These are phyloP conservation scores for Nitzschia putrida DNA, from an alignment of 108 stramenopile genomes.

Conservation along the genomic window DNA sequence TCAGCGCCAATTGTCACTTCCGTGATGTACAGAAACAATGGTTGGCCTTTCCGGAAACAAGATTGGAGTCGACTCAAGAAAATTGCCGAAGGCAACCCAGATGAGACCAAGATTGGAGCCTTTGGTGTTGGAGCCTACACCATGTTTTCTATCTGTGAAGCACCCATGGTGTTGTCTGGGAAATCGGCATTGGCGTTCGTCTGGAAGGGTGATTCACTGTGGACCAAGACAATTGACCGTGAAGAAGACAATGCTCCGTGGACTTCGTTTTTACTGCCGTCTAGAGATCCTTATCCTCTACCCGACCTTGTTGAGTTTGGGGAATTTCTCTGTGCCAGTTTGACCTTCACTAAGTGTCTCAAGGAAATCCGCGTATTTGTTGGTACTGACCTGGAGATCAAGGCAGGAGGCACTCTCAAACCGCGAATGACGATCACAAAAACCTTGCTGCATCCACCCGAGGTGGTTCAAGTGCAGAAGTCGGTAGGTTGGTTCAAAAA, in stretches of 20 bases:
- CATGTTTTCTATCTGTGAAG: slow-evolving; percentile 85
- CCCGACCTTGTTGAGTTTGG: slow-evolving; percentile 72
- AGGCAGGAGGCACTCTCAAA: neutral
- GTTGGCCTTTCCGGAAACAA: slow-evolving; percentile 72
- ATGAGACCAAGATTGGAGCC: slow-evolving; percentile 59
- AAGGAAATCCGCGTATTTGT: slow-evolving; percentile 59
- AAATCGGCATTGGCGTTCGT: slow-evolving; percentile 66
- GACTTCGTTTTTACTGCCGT: slow-evolving; percentile 78
- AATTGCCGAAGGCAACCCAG: slow-evolving; percentile 90
- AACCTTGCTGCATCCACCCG: slow-evolving; percentile 56
- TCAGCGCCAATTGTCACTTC: slow-evolving; percentile 53
- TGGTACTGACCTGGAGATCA: slow-evolving; percentile 16
- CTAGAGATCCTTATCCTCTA: slow-evolving; percentile 70
- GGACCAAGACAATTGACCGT: slow-evolving; percentile 53
- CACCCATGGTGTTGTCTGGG: slow-evolving; percentile 75
- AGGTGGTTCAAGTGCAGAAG: slow-evolving; percentile 33
- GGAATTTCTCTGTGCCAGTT: slow-evolving; percentile 64
- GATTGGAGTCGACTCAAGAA: slow-evolving; percentile 81
- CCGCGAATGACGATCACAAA: slow-evolving; percentile 57
- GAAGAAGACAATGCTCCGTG: slow-evolving; percentile 44
- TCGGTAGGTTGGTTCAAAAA: slow-evolving; percentile 52
- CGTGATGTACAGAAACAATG: slow-evolving; percentile 79
- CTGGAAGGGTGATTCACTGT: slow-evolving; percentile 86
- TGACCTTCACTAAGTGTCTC: slow-evolving; percentile 75
- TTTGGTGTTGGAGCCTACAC: slow-evolving; percentile 89